Percentiles rank a stretch among this genome's conserved stretches.
These are phyloP conservation scores for Verticillium alfalfae DNA, from an alignment of 2,329 filamentous ascomycete species.

Conservation along the genomic window DNA sequence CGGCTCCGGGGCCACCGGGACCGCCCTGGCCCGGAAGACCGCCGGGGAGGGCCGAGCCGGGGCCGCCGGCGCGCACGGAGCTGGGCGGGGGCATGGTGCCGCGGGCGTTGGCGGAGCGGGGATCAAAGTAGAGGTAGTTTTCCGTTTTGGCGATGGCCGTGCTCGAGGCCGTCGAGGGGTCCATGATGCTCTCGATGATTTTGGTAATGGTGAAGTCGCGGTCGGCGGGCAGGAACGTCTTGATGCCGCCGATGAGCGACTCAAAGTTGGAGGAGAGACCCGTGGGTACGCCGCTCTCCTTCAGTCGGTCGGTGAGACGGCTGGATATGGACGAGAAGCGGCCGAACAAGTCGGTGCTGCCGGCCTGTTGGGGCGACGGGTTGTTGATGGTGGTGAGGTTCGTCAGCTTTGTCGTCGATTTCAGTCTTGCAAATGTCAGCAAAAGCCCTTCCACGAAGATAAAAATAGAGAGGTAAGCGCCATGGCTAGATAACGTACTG, in stretches of 20 bases:
- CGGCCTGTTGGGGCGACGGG: constrained; percentile 56
- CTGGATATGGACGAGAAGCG: constrained; percentile 90
- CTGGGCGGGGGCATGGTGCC: constrained; percentile 84
- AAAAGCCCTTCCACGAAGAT: neutral
- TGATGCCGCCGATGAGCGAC: constrained; percentile 89
- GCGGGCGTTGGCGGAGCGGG: constrained; percentile 84
- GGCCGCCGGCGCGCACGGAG: constrained; percentile 41
- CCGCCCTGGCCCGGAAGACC: constrained; percentile 37
- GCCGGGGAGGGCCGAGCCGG: constrained; percentile 36
- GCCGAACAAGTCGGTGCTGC: constrained; percentile 77
- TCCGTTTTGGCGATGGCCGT: constrained; percentile 95
- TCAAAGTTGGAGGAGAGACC: constrained; percentile 76
- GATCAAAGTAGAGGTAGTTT: constrained; percentile 95
- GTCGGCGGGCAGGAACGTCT: constrained; percentile 95
- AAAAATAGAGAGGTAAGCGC: no score
- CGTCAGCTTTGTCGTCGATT: constrained; percentile 94
- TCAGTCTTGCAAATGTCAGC: constrained; percentile 51
- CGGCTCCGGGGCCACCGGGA: constrained; percentile 41
- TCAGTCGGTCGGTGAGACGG: constrained; percentile 87
- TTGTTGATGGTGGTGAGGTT: constrained; percentile 90
- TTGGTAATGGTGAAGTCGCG: constrained; percentile 95
- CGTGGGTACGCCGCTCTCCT: constrained; percentile 75
- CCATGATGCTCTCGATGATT: constrained; percentile 97
- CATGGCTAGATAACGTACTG: constrained; percentile 49
- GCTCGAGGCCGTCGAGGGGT: constrained; percentile 81